phyloP scores from a whole-genome alignment of 441 rosid species.

The Adansonia madagascariensis region DNA sequence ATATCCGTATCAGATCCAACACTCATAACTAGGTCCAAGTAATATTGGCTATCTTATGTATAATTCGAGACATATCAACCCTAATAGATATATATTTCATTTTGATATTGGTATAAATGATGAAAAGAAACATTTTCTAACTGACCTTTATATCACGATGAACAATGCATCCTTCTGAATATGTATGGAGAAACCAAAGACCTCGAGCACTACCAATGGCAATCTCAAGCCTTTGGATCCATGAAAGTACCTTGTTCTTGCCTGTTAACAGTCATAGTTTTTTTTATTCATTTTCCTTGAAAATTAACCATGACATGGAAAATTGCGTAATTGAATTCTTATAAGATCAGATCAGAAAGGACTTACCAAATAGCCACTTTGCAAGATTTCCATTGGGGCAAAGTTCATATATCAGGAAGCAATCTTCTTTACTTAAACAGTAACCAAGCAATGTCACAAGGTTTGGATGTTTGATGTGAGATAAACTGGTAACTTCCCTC shows the following conservation, averaged over 20 bases:
- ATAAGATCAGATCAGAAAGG: neutral
- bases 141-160: constrained; percentile 63
- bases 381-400: constrained; percentile 62
- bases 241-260: constrained; percentile 51
- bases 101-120: too few relatives aligned
- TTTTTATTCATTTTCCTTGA: neutral
- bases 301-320: neutral
- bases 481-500: constrained; percentile 54
- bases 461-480: constrained; percentile 48
- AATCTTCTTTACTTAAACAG: constrained; percentile 47
- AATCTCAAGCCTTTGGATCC: constrained; percentile 59
- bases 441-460: constrained; percentile 55
- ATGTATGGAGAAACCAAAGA: constrained; percentile 60
- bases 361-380: constrained; percentile 55
- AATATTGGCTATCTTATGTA: too few relatives aligned
- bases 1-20: too few relatives aligned
- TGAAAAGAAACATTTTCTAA: neutral
- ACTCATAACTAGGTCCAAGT: too few relatives aligned
- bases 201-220: constrained; percentile 55
- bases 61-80: too few relatives aligned
- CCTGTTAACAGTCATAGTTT: constrained; percentile 33
- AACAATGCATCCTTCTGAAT: constrained; percentile 64
- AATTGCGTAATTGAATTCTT: neutral
- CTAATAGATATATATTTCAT: too few relatives aligned
- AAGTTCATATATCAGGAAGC: constrained; percentile 57